Evolutionary conservation across 140 eudicot genomes (phyloP).

Genomic region (Anethum foeniculum): DNA sequence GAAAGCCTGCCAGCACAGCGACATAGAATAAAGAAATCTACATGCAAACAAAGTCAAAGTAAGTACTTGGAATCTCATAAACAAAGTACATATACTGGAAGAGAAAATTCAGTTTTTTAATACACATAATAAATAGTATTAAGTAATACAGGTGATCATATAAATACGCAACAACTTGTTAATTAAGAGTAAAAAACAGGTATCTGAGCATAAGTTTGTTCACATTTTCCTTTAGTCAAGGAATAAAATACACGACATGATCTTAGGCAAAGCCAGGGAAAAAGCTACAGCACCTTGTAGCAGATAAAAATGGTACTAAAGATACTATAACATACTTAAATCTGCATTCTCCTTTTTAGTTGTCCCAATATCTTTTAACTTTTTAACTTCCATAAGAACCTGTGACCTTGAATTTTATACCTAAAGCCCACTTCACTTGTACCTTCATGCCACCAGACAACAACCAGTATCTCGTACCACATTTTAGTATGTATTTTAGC

Average conservation of each 20-base stretch:
- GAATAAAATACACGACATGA: not conserved
- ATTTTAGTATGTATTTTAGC: not conserved
- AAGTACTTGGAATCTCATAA: not conserved
- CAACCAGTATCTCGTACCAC: not conserved
- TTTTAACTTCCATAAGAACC: not conserved
- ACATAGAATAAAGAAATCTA: constrained; percentile 91
- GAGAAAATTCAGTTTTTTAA: not conserved
- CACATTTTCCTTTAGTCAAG: not conserved
- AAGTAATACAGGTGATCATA: not conserved
- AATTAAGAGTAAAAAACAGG: not conserved
- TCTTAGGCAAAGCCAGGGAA: not conserved
- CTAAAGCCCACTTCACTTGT: not conserved
- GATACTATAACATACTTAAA: not conserved
- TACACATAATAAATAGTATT: not conserved
- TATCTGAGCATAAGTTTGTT: not conserved
- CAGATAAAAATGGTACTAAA: not conserved
- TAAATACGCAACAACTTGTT: not conserved
- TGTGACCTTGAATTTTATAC: not conserved
- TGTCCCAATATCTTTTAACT: not conserved
- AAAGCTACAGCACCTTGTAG: not conserved
- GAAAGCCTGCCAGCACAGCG: constrained; percentile 96
- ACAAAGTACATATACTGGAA: not conserved
- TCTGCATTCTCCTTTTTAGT: not conserved
- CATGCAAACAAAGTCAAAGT: constrained; percentile 12
- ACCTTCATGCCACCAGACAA: not conserved